phyloP scores from a whole-genome alignment of 805 yeast species.

The Candida broadrunensis region DNA sequence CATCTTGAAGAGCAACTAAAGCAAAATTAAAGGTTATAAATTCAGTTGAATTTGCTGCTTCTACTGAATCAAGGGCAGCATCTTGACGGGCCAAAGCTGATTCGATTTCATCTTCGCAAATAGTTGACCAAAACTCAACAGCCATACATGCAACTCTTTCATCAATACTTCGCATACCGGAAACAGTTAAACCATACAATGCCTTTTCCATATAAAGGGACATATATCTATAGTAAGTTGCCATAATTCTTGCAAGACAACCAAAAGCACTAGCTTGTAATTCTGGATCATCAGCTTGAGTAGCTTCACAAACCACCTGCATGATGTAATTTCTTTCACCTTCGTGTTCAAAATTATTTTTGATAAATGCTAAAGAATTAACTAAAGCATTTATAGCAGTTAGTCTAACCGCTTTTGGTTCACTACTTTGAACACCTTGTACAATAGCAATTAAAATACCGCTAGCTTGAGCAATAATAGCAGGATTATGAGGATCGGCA shows the following conservation, averaged over 20 bases:
- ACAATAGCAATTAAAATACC: slow-evolving; percentile 94
- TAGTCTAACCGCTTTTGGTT: slow-evolving; percentile 71
- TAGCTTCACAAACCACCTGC: slow-evolving; percentile 99
- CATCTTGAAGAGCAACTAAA: slow-evolving; percentile 74
- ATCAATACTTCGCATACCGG: slow-evolving; percentile 84
- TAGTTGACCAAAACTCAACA: slow-evolving; percentile 98
- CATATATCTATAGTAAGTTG: slow-evolving; percentile 85
- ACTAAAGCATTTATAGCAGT: slow-evolving; percentile 92
- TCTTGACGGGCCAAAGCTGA: slow-evolving; percentile 68
- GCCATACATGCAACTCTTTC: slow-evolving; percentile 97
- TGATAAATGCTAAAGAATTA: slow-evolving; percentile 85
- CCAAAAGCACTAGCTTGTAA: slow-evolving; percentile 95
- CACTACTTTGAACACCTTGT: slow-evolving; percentile 89
- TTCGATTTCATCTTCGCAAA: slow-evolving; percentile 95
- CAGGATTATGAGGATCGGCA: slow-evolving; percentile 79
- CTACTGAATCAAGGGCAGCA: slow-evolving; percentile 41
- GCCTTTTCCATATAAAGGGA: slow-evolving; percentile 97
- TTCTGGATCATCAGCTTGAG: slow-evolving; percentile 81
- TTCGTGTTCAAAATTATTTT: slow-evolving; percentile 83
- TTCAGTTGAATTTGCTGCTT: slow-evolving; percentile 26
- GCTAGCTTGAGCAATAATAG: slow-evolving; percentile 78
- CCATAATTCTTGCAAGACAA: slow-evolving; percentile 89
- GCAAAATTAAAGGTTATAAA: slow-evolving; percentile 76
- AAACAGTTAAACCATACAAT: slow-evolving; percentile 79
- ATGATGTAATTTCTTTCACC: slow-evolving; percentile 95